Percentiles rank a stretch among this genome's conserved stretches.
Evolutionary conservation across 352 stramenopile species (phyloP).

Genomic region (Phytopythium montanum): DNA sequence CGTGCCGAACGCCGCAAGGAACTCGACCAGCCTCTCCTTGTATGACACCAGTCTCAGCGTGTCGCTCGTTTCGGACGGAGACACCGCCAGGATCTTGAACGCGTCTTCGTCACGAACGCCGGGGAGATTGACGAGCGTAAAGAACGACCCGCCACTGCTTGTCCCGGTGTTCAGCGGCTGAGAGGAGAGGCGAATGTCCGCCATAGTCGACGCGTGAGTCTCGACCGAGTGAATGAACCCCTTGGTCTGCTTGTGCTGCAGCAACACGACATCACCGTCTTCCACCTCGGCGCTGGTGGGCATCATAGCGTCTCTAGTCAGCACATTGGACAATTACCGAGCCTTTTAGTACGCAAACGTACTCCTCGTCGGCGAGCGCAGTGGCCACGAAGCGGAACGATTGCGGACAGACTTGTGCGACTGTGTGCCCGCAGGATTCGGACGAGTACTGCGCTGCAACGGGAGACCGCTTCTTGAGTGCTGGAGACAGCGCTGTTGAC

Average conservation of each 20-base stretch:
- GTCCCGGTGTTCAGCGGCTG: slow-evolving; percentile 35
- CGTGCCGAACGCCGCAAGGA: slow-evolving; percentile 33
- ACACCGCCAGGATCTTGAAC: slow-evolving; percentile 54
- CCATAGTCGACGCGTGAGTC: slow-evolving; percentile 59
- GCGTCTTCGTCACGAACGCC: slow-evolving; percentile 65
- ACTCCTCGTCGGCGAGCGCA: slow-evolving; percentile 50
- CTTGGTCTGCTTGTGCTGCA: slow-evolving; percentile 47
- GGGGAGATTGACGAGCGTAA: slow-evolving; percentile 41
- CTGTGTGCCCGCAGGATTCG: slow-evolving; percentile 21
- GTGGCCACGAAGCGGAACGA: slow-evolving; percentile 58
- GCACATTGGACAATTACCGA: neutral
- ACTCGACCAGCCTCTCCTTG: slow-evolving; percentile 33
- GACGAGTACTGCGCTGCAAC: slow-evolving; percentile 7
- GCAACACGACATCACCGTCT: slow-evolving; percentile 47
- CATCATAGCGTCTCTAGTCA: neutral
- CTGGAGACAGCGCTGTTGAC: slow-evolving; percentile 6
- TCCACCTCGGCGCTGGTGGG: slow-evolving; percentile 34
- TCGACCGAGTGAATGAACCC: slow-evolving; percentile 67
- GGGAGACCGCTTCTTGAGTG: slow-evolving; percentile 18
- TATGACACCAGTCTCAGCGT: slow-evolving; percentile 65
- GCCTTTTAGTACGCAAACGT: slow-evolving; percentile 8
- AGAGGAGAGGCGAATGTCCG: slow-evolving; percentile 58
- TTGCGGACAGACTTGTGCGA: slow-evolving; percentile 40
- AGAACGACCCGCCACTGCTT: slow-evolving; percentile 22
- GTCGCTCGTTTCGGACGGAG: slow-evolving; percentile 43